Conservation (phyloP, 2,329 filamentous ascomycete species). For the Cercospora sojina region DNA sequence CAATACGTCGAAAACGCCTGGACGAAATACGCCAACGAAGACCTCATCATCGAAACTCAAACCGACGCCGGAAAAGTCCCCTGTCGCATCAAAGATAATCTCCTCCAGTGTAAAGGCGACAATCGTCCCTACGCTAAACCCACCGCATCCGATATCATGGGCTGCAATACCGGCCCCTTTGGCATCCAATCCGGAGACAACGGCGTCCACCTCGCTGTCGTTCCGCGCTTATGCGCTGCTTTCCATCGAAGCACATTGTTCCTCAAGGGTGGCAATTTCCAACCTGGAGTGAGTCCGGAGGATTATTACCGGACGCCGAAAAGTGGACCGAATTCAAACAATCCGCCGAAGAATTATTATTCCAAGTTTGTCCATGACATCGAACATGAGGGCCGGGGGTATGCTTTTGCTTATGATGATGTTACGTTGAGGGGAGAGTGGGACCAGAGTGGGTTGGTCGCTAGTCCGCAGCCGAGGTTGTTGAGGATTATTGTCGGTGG, state of each 20-base stretch:
- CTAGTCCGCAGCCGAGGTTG: conserved; percentile 43
- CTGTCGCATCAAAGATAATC: conserved; percentile 47
- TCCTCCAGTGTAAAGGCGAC: conserved; percentile 45
- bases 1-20: conserved; percentile 53
- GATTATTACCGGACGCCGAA: conserved; percentile 44
- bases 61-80: conserved; percentile 54
- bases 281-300: conserved; percentile 43
- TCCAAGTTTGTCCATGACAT: conserved; percentile 59
- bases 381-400: conserved; percentile 60
- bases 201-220: conserved; percentile 55
- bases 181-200: conserved; percentile 43
- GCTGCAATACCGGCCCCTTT: conserved; percentile 65
- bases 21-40: conserved; percentile 46
- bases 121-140: conserved; percentile 55
- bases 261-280: conserved; percentile 47
- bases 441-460: conserved; percentile 54
- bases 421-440: conserved; percentile 47
- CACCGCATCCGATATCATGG: conserved; percentile 62
- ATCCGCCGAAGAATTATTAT: conserved; percentile 52
- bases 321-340: conserved; percentile 35
- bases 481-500: conserved; percentile 53
- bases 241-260: conserved; percentile 72
- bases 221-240: conserved; percentile 69
- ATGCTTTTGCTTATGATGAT: conserved; percentile 69
- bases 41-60: conserved; percentile 64